Evolutionary conservation across 1,284 basidiomycete genomes (phyloP).

Genomic region (Apiotrichum veenhuisii): DNA sequence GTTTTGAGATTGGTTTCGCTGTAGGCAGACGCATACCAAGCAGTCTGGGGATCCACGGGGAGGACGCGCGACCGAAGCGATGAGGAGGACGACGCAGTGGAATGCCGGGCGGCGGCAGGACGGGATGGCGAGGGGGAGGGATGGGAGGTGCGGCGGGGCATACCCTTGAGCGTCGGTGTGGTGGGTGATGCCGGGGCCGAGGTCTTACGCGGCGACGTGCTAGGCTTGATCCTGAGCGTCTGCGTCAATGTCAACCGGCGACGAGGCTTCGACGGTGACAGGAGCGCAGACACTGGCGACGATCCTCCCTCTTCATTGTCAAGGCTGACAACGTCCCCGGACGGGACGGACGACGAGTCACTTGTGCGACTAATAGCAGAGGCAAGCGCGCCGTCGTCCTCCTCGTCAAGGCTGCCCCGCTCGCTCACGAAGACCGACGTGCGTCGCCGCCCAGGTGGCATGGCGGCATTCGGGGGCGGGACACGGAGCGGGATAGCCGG

Average conservation of each 20-base stretch:
- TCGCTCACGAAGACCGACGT: background rate
- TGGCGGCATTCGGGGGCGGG: constrained; percentile 50
- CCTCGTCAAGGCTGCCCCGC: constrained; percentile 6
- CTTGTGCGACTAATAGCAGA: background rate
- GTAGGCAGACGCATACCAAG: constrained; percentile 66
- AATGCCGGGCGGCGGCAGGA: background rate
- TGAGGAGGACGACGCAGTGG: constrained; percentile 1
- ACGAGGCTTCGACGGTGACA: background rate
- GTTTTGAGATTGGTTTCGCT: constrained; percentile 66
- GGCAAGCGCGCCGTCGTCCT: constrained; percentile 10
- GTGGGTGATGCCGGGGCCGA: background rate
- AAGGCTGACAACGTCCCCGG: constrained; percentile 37
- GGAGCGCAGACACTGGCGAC: background rate
- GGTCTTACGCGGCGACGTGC: background rate
- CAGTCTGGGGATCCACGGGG: constrained; percentile 43
- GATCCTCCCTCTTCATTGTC: constrained; percentile 19
- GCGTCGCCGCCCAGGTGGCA: background rate
- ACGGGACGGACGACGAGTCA: constrained; percentile 3
- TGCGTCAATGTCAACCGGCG: background rate
- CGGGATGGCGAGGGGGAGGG: constrained; percentile 6
- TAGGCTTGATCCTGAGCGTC: background rate
- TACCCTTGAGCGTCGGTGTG: background rate
- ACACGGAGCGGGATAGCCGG: constrained; percentile 71
- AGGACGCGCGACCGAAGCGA: constrained; percentile 2
- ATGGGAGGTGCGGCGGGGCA: background rate